phyloP scores from a whole-genome alignment of 306 rosid genomes.

The Corylus heterophylla region DNA sequence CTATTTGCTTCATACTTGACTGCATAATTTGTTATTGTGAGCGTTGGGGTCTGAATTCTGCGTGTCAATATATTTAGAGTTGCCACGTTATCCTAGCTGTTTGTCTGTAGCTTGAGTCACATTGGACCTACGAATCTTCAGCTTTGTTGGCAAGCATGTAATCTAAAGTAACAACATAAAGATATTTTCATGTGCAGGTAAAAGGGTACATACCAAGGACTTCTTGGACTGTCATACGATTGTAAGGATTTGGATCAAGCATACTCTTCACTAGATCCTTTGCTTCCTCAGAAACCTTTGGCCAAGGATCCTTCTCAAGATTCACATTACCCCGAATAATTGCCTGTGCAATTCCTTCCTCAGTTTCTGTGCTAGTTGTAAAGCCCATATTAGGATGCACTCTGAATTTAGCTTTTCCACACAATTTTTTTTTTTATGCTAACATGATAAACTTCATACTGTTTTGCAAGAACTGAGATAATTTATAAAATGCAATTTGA shows the following conservation, averaged over 20 bases:
- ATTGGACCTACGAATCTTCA: neutral
- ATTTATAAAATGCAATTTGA: neutral
- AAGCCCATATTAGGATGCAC: slow-evolving; percentile 30
- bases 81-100: neutral
- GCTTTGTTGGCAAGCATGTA: neutral
- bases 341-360: slow-evolving; percentile 94
- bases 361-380: slow-evolving; percentile 63
- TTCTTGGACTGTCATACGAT: slow-evolving; percentile 68
- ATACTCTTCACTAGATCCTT: slow-evolving; percentile 63
- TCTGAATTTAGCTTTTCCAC: neutral
- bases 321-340: slow-evolving; percentile 63
- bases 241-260: slow-evolving; percentile 88
- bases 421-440: neutral
- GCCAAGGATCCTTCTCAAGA: slow-evolving; percentile 89
- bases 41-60: too few relatives aligned
- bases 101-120: neutral
- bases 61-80: neutral
- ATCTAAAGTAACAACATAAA: neutral
- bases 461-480: neutral
- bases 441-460: neutral
- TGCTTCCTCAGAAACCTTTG: slow-evolving; percentile 84
- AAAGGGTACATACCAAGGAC: slow-evolving; percentile 68
- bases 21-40: too few relatives aligned
- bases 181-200: neutral
- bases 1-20: too few relatives aligned